Evolutionary conservation across 805 yeast species (phyloP).

Genomic region (Lachancea fermentati): DNA sequence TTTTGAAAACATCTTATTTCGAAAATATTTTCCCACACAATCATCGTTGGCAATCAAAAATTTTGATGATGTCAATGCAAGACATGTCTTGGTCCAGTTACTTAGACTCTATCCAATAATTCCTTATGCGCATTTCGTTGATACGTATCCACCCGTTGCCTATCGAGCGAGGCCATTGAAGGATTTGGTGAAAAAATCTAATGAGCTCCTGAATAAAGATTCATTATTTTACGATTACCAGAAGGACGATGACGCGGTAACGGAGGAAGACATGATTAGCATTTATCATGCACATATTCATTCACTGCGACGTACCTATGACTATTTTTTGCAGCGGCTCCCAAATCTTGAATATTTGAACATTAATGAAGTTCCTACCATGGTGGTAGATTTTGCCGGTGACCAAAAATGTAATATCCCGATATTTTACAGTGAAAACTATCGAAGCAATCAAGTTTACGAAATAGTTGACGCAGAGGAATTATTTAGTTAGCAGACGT

Average conservation of each 20-base stretch:
- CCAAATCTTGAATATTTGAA: slow-evolving; percentile 29
- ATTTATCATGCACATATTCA: slow-evolving; percentile 34
- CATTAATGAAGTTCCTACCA: slow-evolving; percentile 33
- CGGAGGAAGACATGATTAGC: slow-evolving; percentile 24
- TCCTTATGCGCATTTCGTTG: slow-evolving; percentile 36
- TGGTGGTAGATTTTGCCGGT: slow-evolving; percentile 22
- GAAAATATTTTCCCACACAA: slow-evolving; percentile 28
- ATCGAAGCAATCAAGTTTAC: slow-evolving; percentile 28
- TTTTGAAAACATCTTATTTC: slow-evolving; percentile 21
- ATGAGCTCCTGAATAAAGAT: slow-evolving; percentile 17
- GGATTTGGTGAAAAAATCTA: slow-evolving; percentile 23
- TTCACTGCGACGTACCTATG: slow-evolving; percentile 30
- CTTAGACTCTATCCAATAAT: slow-evolving; percentile 29
- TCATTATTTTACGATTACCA: slow-evolving; percentile 6
- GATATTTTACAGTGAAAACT: slow-evolving; percentile 19
- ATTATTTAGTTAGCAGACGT: too few species aligned
- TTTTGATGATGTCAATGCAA: slow-evolving; percentile 20
- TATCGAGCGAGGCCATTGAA: slow-evolving; percentile 29
- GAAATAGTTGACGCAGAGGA: slow-evolving; percentile 28
- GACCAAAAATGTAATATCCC: slow-evolving; percentile 28
- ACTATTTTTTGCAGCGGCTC: slow-evolving; percentile 28
- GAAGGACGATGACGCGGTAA: slow-evolving; percentile 13
- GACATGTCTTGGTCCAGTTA: slow-evolving; percentile 30
- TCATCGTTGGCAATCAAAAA: slow-evolving; percentile 21
- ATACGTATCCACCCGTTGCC: slow-evolving; percentile 33